These are phyloP conservation scores for Thielaviopsis ethacetica DNA, from an alignment of 2,329 filamentous ascomycete species.

Conservation along the genomic window DNA sequence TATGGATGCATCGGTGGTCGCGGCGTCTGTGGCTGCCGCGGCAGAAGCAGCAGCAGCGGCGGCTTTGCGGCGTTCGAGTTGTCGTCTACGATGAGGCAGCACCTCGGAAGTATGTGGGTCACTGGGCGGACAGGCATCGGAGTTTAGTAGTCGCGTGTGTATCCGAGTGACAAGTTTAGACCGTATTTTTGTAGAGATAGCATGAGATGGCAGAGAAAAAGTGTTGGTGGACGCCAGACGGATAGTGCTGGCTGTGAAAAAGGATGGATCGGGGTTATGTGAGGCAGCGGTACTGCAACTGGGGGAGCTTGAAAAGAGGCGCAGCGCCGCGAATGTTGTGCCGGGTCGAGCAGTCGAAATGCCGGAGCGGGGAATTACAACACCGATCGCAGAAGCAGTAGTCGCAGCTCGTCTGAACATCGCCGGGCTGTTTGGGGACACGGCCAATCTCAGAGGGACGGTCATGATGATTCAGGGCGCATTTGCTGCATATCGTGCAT, in stretches of 20 bases:
- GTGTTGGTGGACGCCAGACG: slow-evolving; percentile 5
- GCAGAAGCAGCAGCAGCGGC: slow-evolving; percentile 1
- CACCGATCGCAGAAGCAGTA: not conserved
- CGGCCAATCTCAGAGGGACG: slow-evolving; percentile 9
- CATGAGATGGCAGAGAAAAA: slow-evolving; percentile 4
- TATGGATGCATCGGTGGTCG: slow-evolving; percentile 2
- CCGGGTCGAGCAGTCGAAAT: too few species aligned
- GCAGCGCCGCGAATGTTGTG: too few species aligned
- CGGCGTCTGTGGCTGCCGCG: not conserved
- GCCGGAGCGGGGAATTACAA: not conserved
- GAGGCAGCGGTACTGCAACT: not conserved
- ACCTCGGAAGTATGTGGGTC: not conserved
- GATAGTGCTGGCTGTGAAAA: slow-evolving; percentile 9
- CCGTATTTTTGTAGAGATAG: slow-evolving; percentile 1
- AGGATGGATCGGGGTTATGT: slow-evolving; percentile 3
- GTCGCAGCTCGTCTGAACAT: slow-evolving; percentile 3
- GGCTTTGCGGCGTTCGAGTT: slow-evolving; percentile 10
- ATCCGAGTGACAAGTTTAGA: slow-evolving; percentile 4
- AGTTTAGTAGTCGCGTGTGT: not conserved
- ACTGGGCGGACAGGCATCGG: not conserved
- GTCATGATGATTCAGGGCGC: slow-evolving; percentile 10
- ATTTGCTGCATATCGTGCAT: slow-evolving; percentile 7
- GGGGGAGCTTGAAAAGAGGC: not conserved
- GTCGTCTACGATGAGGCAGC: slow-evolving; percentile 12
- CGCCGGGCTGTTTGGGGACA: slow-evolving; percentile 1